These are phyloP conservation scores for Arachnomyces sp. DNA, from an alignment of 2,329 filamentous ascomycete species.

Conservation along the genomic window DNA sequence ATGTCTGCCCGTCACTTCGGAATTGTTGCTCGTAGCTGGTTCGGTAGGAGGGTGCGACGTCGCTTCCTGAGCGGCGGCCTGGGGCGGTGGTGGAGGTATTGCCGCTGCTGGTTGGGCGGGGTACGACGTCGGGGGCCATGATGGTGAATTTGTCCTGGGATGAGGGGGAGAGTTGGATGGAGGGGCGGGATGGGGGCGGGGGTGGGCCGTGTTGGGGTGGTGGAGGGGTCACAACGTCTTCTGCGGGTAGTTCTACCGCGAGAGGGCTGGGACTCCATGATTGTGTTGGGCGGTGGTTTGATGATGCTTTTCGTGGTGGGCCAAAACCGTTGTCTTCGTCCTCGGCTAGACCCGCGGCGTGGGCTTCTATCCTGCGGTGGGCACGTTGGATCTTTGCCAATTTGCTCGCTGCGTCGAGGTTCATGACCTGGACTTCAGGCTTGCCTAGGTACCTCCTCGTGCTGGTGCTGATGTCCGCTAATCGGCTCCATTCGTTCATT, in stretches of 20 bases:
- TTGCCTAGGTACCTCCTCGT: conserved; percentile 75
- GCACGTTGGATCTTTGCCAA: conserved; percentile 75
- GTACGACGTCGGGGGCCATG: conserved; percentile 50
- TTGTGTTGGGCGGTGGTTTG: conserved; percentile 36
- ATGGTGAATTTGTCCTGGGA: conserved; percentile 61
- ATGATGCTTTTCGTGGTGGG: conserved; percentile 18
- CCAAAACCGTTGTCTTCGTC: conserved; percentile 13
- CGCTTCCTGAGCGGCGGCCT: conserved; percentile 20
- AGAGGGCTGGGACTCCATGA: conserved; percentile 12
- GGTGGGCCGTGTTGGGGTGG: conserved; percentile 22
- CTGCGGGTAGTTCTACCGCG: conserved; percentile 53
- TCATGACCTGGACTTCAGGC: conserved; percentile 66
- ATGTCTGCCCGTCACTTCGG: conserved; percentile 20
- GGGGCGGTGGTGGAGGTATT: conserved; percentile 21
- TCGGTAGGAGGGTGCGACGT: conserved; percentile 17
- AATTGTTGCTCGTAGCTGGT: conserved; percentile 31
- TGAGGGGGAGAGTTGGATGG: conserved; percentile 35
- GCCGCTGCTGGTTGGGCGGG: conserved; percentile 32
- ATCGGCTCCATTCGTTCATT: conserved; percentile 94
- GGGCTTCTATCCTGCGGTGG: conserved; percentile 57
- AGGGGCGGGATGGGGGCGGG: conserved; percentile 16
- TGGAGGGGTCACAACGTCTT: conserved; percentile 36
- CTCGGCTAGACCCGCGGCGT: conserved; percentile 28
- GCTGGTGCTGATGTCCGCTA: conserved; percentile 91
- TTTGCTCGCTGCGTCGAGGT: conserved; percentile 66